phyloP scores from a whole-genome alignment of 2,329 filamentous ascomycete species.

The Aspergillus ochraceoroseus region DNA sequence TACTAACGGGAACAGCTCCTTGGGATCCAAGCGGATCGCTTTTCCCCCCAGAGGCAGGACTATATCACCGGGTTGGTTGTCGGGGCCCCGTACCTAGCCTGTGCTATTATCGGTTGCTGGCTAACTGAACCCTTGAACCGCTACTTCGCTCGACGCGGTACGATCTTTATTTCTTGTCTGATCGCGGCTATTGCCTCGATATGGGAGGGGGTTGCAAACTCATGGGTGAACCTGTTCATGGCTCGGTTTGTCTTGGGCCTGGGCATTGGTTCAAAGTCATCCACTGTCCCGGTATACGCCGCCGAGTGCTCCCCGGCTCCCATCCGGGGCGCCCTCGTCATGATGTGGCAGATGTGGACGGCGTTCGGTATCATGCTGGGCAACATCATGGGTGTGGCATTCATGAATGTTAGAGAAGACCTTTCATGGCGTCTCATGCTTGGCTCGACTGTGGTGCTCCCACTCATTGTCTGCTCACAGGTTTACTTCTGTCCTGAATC shows the following conservation, averaged over 20 bases:
- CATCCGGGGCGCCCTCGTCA: conserved; percentile 49
- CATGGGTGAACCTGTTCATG: conserved; percentile 42
- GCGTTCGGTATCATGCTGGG: conserved; percentile 47
- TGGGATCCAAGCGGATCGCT: conserved; percentile 14
- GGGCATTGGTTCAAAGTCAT: conserved; percentile 42
- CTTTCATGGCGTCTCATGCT: conserved; percentile 66
- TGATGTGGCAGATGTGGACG: conserved; percentile 52
- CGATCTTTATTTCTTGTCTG: conserved; percentile 42
- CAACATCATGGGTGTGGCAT: conserved; percentile 48
- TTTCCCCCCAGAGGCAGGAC: conserved; percentile 22
- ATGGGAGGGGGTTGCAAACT: conserved; percentile 42
- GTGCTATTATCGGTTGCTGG: conserved; percentile 47
- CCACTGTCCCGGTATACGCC: conserved; percentile 47
- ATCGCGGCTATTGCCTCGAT: conserved; percentile 42
- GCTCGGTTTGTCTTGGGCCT: conserved; percentile 43
- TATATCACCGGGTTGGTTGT: conserved; percentile 43
- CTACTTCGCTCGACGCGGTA: conserved; percentile 44
- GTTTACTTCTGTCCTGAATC: conserved; percentile 63
- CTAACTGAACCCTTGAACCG: conserved; percentile 47
- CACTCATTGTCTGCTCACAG: conserved; percentile 51
- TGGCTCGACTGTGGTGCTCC: conserved; percentile 59
- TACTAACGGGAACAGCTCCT: conserved; percentile 9
- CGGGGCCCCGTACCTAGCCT: conserved; percentile 45
- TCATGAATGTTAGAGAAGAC: conserved; percentile 43
- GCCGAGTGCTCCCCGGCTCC: conserved; percentile 48